These are phyloP conservation scores for Syzygium malaccense DNA, from an alignment of 441 rosid species.

Conservation along the genomic window DNA sequence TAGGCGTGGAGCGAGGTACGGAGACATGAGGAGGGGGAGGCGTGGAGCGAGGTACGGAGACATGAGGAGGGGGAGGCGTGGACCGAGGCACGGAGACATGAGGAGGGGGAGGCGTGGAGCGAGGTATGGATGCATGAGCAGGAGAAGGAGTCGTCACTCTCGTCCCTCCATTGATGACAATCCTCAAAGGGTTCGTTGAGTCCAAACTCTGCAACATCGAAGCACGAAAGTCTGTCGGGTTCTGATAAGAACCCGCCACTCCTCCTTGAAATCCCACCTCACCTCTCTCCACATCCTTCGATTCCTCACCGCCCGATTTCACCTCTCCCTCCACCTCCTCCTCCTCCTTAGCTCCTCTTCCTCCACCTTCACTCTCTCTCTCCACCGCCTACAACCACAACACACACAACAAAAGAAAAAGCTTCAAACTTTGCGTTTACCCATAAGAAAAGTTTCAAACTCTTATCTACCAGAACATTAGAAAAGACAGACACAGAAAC, in stretches of 20 bases:
- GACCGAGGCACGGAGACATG: neutral
- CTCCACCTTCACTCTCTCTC: conserved; percentile 25
- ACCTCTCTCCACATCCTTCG: neutral
- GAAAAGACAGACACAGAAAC: neutral
- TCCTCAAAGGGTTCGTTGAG: conserved; percentile 79
- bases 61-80: neutral
- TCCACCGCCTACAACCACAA: conserved; percentile 31
- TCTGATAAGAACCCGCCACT: neutral
- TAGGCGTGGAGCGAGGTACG: too few species aligned
- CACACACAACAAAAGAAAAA: neutral
- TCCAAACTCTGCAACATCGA: conserved; percentile 65
- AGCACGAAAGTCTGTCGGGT: neutral
- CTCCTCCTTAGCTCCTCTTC: neutral
- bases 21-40: too few species aligned
- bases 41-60: conserved; percentile 29
- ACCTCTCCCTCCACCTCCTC: neutral
- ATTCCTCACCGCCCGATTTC: conserved; percentile 5
- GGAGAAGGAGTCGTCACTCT: conserved; percentile 48
- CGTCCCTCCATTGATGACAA: conserved; percentile 32
- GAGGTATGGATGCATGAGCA: conserved; percentile 20
- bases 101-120: neutral
- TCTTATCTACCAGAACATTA: neutral
- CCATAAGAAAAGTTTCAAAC: neutral
- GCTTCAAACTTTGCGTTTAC: neutral
- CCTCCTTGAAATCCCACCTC: neutral